A percentile compares a stretch with the other conserved stretches of the same genome.
phyloP scores from a whole-genome alignment of 345 rosid genomes.

The Kandelia obovata region DNA sequence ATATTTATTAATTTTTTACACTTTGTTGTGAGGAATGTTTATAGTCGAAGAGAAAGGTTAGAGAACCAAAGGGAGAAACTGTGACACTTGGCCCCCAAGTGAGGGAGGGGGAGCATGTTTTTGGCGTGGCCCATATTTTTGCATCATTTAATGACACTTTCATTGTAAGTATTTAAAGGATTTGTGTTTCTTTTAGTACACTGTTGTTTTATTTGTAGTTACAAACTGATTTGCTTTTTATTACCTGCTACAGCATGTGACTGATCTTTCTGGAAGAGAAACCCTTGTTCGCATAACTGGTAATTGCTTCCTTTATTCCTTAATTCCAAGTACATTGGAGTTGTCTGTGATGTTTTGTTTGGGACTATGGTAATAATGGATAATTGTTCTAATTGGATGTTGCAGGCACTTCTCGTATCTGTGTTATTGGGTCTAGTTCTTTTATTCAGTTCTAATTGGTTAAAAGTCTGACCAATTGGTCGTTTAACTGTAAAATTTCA shows the following conservation, averaged over 20 bases:
- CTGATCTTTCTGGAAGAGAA: slow-evolving; percentile 89
- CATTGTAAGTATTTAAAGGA: slow-evolving; percentile 47
- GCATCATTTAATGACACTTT: slow-evolving; percentile 34
- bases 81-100: slow-evolving; percentile 32
- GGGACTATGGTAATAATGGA: too few species aligned
- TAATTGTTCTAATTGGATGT: too few species aligned
- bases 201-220: background rate
- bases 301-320: slow-evolving; percentile 7
- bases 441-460: too few species aligned
- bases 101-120: slow-evolving; percentile 30
- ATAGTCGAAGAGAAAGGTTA: slow-evolving; percentile 23
- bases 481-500: too few species aligned
- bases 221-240: background rate
- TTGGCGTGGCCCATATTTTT: slow-evolving; percentile 29
- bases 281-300: slow-evolving; percentile 89
- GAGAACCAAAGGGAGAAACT: slow-evolving; percentile 34
- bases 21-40: background rate
- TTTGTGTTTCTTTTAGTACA: background rate
- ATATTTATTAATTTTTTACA: background rate
- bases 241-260: slow-evolving; percentile 62
- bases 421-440: too few species aligned
- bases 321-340: background rate
- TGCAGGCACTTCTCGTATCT: too few species aligned
- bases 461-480: too few species aligned
- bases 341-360: too few species aligned